Evolutionary conservation across 257 asterid genomes (phyloP), one percentile per base, ranked within the genome.

Genomic region (Jasminum sambac): DNA sequence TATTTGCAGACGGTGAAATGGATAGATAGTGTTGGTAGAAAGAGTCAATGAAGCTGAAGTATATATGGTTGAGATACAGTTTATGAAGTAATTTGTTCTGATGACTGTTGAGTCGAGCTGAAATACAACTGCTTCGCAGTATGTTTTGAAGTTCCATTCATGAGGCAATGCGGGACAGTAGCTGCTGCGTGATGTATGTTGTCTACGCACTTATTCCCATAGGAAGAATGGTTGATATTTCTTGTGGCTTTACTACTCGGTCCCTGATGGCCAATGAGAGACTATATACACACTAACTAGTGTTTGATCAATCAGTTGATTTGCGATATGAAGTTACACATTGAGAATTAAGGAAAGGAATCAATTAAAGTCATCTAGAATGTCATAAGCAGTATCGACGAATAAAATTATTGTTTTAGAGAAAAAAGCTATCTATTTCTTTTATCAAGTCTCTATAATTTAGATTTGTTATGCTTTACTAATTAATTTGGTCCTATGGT

Each of bases 1-100:
- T 70, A 63, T 46, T 40, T 11, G 11, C 19, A 48, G 36, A 39
- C 24, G 71, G 68, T 59, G 69, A 42, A 55, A 37, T 23, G 8
- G 69, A 62, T 44, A 44, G n/a, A 44, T 14, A 14, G 14, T 39
- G 16, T 44, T 8, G 11, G 16, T 43, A 43, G n/a, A 42, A 42
- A 42, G 48, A 16, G 48, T 42, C 13, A 16, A 43, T 43, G n/a
- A 43, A 43, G 43, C 43, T 39, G 11, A 10, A 39, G 11, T 39
- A 5, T 6, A 39, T 39, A 39, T 39, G 7, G 10, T 39, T 39
- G 11, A 39, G 43, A 39, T 39, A 39, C 43, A 39, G 43, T 39
- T 39, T 39, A 39, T 39, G 43, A 4, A 39, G 1, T 39, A 39
- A 39, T 6, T 5, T 14, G 6, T 44, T 44, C n/a, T 17, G 16